Evolutionary conservation across 805 yeast genomes (phyloP).

Genomic region (Maudiozyma turicensis): DNA sequence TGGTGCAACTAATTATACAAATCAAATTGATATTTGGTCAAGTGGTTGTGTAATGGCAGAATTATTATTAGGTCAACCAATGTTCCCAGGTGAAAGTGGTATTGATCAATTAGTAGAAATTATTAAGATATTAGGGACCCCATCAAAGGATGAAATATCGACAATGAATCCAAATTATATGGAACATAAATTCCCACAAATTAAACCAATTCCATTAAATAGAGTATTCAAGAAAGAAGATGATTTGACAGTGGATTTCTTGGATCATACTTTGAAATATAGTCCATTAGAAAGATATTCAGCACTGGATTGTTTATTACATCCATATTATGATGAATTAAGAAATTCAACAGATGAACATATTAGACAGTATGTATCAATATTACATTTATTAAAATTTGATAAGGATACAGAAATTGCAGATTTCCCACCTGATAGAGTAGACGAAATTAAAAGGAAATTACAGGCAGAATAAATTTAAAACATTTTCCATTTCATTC

Average conservation of each 20-base stretch:
- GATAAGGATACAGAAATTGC: constrained; percentile 22
- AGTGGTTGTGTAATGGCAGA: constrained; percentile 99
- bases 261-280: constrained; percentile 51
- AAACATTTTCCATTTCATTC: too few species aligned
- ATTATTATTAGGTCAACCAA: constrained; percentile 85
- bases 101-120: constrained; percentile 96
- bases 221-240: constrained; percentile 51
- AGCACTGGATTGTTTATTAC: constrained; percentile 34
- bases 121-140: constrained; percentile 92
- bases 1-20: constrained; percentile 93
- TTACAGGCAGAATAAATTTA: not conserved
- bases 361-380: constrained; percentile 5
- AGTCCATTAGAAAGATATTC: constrained; percentile 57
- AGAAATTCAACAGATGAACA: constrained; percentile 16
- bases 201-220: constrained; percentile 64
- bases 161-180: constrained; percentile 95
- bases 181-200: constrained; percentile 92
- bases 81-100: constrained; percentile 96
- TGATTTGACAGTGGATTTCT: constrained; percentile 42
- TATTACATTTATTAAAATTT: constrained; percentile 21
- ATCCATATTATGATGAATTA: constrained; percentile 26
- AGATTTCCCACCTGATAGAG: constrained; percentile 21
- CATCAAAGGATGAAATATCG: constrained; percentile 81
- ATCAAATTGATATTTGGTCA: constrained; percentile 95
- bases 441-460: constrained; percentile 19